Evolutionary conservation across 805 yeast species (phyloP).

Genomic region (Suhomyces sp.): DNA sequence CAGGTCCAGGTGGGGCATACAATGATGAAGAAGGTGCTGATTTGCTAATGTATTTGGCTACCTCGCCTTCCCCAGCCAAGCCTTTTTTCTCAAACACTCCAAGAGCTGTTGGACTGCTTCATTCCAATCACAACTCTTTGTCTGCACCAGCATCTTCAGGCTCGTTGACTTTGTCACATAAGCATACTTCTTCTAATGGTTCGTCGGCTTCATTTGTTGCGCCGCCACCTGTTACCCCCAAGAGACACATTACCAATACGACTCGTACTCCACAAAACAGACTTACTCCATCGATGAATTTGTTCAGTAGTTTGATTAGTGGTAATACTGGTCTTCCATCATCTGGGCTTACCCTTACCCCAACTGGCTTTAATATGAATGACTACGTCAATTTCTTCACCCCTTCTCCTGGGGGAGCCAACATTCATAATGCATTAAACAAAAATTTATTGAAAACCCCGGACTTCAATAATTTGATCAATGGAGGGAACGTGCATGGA

Average conservation of each 20-base stretch:
- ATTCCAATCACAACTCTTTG: neutral
- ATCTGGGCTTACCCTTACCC: slow-evolving; percentile 45
- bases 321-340: slow-evolving; percentile 37
- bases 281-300: slow-evolving; percentile 39
- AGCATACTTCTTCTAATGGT: slow-evolving; percentile 23
- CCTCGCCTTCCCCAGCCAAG: slow-evolving; percentile 72
- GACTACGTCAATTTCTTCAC: slow-evolving; percentile 80
- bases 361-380: slow-evolving; percentile 76
- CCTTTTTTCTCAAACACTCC: slow-evolving; percentile 36
- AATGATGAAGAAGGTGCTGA: slow-evolving; percentile 73
- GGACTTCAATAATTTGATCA: slow-evolving; percentile 36
- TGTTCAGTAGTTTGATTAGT: slow-evolving; percentile 24
- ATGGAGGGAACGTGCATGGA: slow-evolving; percentile 6
- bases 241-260: slow-evolving; percentile 26
- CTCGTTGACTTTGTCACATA: slow-evolving; percentile 12
- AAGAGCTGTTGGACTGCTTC: slow-evolving; percentile 13
- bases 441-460: slow-evolving; percentile 40
- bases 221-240: slow-evolving; percentile 47
- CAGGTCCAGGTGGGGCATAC: slow-evolving; percentile 18
- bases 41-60: slow-evolving; percentile 74
- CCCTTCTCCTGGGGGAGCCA: slow-evolving; percentile 54
- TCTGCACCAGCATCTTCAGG: slow-evolving; percentile 28
- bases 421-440: slow-evolving; percentile 8
- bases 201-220: slow-evolving; percentile 28
- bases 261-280: slow-evolving; percentile 42